Evolutionary conservation across 2,329 filamentous ascomycete genomes (phyloP), one percentile per base, ranked within the genome.

Genomic region (Diatrype stigma): DNA sequence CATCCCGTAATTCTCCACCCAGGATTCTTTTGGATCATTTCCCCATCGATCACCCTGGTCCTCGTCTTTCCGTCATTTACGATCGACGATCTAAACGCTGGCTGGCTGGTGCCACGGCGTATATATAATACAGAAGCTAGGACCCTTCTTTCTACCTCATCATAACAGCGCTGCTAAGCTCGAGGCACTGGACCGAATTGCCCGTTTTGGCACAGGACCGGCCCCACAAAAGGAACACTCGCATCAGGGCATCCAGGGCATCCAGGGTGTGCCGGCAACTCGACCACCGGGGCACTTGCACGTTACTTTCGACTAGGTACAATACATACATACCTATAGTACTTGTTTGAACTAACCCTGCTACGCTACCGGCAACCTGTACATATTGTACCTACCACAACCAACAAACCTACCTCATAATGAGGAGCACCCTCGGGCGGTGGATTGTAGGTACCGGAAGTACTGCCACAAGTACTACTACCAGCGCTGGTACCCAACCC

Each of bases 381-480:
- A 34, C 30, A 7, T 7, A 7, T 34, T 7, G 7, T 34, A 34
- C 30, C 7, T 34, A 34, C 14, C 14, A 34, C 30, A 34, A 34
- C 7, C 30, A 7, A 14, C 30, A 34, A 7, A 34, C 30, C 7
- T 34, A 34, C 30, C 14, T 7, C 60, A 64, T 63, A 59, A 62
- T 53, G 54, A 53, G 54, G 49, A 54, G 56, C 46, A 52, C 60
- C 53, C 52, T 62, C 42, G 60, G 57, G 49, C 58, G 57, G 57
- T 64, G 58, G 60, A 57, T 63, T 56, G 53, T 56, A 60, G 60
- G 60, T 53, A 56, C 60, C 38, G 21, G n/a, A n/a, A n/a, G 38
- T 22, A 42, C 38, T 7, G 38, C 7, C 38, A 42, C 38, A 10
- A 17, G n/a, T 42, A 42, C 38, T 6, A 17, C 8, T 42, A 34